A percentile compares a stretch with the other conserved stretches of the same genome.
Conservation (phyloP, 441 rosid species). For the Flueggea neowawraea region DNA sequence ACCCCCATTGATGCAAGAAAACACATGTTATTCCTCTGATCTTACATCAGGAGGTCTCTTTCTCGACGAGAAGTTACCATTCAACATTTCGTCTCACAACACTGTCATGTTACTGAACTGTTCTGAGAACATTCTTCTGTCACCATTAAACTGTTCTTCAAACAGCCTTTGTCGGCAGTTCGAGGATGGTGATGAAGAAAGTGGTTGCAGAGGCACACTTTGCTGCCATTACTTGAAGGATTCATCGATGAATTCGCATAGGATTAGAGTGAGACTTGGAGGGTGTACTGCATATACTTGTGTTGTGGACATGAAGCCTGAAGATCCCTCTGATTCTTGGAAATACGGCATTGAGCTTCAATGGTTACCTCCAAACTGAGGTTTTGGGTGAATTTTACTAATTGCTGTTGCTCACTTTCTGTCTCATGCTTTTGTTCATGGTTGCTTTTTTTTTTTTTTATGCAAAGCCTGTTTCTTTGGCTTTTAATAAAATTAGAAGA, state of each 20-base stretch:
- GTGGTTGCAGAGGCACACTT: slow-evolving; percentile 39
- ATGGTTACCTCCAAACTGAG: slow-evolving; percentile 34
- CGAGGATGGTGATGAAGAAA: slow-evolving; percentile 25
- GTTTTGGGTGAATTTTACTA: too few species aligned
- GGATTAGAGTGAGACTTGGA: slow-evolving; percentile 46
- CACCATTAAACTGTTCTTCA: slow-evolving; percentile 52
- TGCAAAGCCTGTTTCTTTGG: too few species aligned
- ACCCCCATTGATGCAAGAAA: slow-evolving; percentile 35
- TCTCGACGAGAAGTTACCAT: slow-evolving; percentile 44
- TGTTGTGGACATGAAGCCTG: slow-evolving; percentile 31
- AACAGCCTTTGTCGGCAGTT: slow-evolving; percentile 39
- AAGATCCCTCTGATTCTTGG: slow-evolving; percentile 33
- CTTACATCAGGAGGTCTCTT: slow-evolving; percentile 36
- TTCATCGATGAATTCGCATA: slow-evolving; percentile 42
- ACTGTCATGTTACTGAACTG: slow-evolving; percentile 61
- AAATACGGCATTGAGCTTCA: slow-evolving; percentile 59
- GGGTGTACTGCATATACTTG: slow-evolving; percentile 59
- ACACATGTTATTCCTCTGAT: slow-evolving; percentile 48
- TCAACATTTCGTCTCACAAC: slow-evolving; percentile 53
- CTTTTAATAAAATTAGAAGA: too few species aligned
- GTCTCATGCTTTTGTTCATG: too few species aligned
- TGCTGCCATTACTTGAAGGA: slow-evolving; percentile 68
- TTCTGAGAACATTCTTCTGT: slow-evolving; percentile 29
- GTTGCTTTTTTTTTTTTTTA: too few species aligned
- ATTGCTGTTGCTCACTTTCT: too few species aligned